Base-by-base conservation (phyloP, 305 asterid genomes). In the Fraxinus sp. region DNA sequence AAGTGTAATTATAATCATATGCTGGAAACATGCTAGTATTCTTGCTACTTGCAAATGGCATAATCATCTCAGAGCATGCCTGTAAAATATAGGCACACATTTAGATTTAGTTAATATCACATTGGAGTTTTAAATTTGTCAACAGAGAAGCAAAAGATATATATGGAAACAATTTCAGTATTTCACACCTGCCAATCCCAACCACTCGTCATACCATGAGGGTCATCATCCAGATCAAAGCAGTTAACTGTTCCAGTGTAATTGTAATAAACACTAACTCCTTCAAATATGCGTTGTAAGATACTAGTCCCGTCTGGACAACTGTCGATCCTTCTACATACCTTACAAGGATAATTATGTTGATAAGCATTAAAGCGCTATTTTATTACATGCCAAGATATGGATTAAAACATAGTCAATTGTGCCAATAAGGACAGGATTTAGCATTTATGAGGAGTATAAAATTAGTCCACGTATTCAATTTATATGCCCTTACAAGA, bases 21-120 rank as follows among this genome's bases (percentile, higher is more conserved):
- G 91, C 88, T 37, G 95, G 96, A 87, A 94, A 95, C 99, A 95
- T 94, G 91, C 97, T 94, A 78, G 77, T 78, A 7, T 82, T 78
- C 83, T 59, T 90, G 90, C 92, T 91, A 83, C 88, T 92, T 24
- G 97, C 84, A 33, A 82, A 28, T 66, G 99, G 99, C 99, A 95
- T 95, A 75, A 93, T 89, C 99, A 95, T 95, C 89, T 94, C 99
- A 52, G 97, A 93, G 88, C 98, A 95, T 37, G 99, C 97, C 98
- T 95, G 90, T 71, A 77, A 84, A 77, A 83, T 55, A 77, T 16
- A 76, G 10, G 55, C 77, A 83, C 35, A 6, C 39, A 80, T 39
- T 68, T 66, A 24, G n/a, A 43, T 77, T 66, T 79, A 77, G 46
- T 66, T 28, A 55, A 55, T 13, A 83, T 13, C 6, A 46, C 24